Percentiles rank a stretch among this genome's conserved stretches.
These are phyloP conservation scores for Hemileccinum impolitum DNA, from an alignment of 768 basidiomycete genomes.

Conservation along the genomic window DNA sequence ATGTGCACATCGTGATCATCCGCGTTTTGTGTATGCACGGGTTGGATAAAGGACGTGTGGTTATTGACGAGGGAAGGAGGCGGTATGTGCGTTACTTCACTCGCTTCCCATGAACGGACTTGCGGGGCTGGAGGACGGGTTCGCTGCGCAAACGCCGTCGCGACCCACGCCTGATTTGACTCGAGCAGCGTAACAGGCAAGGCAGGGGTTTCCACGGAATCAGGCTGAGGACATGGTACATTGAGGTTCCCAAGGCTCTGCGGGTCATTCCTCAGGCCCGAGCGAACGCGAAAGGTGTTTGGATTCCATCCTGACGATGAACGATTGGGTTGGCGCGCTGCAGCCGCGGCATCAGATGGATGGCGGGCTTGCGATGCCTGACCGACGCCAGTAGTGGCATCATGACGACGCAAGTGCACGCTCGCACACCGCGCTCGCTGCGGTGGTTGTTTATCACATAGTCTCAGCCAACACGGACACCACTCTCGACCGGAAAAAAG, in stretches of 20 bases:
- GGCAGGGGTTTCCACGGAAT: background rate
- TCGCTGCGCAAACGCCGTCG: background rate
- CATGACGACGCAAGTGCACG: background rate
- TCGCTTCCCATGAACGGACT: background rate
- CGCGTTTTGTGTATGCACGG: background rate
- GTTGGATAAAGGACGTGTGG: background rate
- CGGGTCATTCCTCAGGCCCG: background rate
- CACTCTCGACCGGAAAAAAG: background rate
- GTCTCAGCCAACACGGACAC: background rate
- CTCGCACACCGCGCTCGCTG: background rate
- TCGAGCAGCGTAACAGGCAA: background rate
- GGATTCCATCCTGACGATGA: background rate
- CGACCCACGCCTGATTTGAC: conserved; percentile 6
- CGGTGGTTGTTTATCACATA: background rate
- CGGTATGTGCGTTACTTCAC: background rate
- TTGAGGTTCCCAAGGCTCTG: background rate
- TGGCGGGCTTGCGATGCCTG: background rate
- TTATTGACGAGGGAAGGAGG: background rate
- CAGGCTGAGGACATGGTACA: background rate
- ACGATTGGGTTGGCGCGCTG: background rate
- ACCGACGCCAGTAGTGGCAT: background rate
- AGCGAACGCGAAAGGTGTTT: background rate
- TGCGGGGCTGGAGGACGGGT: background rate
- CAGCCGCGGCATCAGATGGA: background rate
- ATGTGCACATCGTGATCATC: conserved; percentile 9